Base-by-base conservation (phyloP, 2,329 filamentous ascomycete genomes). In the Mycogone perniciosa region DNA sequence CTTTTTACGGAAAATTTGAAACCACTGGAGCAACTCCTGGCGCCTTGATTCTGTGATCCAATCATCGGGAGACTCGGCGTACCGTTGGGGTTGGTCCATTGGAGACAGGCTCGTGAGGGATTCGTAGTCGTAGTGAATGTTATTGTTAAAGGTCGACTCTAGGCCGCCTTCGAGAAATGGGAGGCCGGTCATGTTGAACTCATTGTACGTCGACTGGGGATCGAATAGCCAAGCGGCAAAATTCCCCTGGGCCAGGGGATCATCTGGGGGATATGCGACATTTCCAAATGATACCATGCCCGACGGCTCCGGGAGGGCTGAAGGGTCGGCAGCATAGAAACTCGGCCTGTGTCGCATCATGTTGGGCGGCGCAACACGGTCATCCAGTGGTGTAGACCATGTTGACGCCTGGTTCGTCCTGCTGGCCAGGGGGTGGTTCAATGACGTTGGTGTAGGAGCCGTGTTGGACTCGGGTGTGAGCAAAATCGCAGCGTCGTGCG, bases 171-270 rank as follows among this genome's bases (percentile, higher is more conserved):
- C 75, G 5, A 74, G 58, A 50, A 77, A 78, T 1, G 75, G 73
- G 4, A 76, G 58, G 13, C 68, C 70, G 4, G 71, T 61, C 11
- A 76, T 64, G 50, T 64, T 61, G 51, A 75, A 70, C 5, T 76
- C 73, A 34, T 62, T 64, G 42, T 71, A 72, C 29, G 58, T 66
- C 0, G 68, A 67, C 44, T 72, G 70, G 2, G 71, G 64, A 39
- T 77, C 71, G 54, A 80, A 79, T 4, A 80, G 64, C 76, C 76
- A 80, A 11, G 68, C 64, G 20, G 71, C 72, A 59, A 79, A 79
- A 60, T 75, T 76, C 29, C 72, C 69, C 30, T 68, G 66, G 4
- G 61, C 62, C 35, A 72, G 44, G 2, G 66, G 64, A 26, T 67
- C 66, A 8, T 72, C 69, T 1, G 64, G 44, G 11, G 56, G 40